Base-by-base conservation (phyloP, 768 basidiomycete species). In the Pisolithus albus region DNA sequence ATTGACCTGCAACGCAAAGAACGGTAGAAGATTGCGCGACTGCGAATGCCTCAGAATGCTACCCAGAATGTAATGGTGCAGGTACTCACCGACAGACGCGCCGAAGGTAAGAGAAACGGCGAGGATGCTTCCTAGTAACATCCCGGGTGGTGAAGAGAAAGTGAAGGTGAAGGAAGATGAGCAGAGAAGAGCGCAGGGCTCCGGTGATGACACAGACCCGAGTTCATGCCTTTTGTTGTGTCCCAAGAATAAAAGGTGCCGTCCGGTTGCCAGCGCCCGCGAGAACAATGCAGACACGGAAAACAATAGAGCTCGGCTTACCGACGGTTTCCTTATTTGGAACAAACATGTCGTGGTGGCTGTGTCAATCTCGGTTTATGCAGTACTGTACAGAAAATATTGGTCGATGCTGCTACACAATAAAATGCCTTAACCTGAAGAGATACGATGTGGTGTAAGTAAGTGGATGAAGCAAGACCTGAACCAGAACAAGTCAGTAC, bases 1-100 rank as follows among this genome's bases (percentile, higher is more conserved):
- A 91, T 85, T 92, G 88, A 59, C 88, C 88, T 65, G 88, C 85
- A 86, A 88, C 73, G 75, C 88, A 91, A 55, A 92, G 74, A 51
- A 90, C 81, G 61, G 74, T 71, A 53, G 72, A 65, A 58, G 77
- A 74, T 66, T 83, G 81, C 53, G 83, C 82, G 63, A 73, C 79
- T 82, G 28, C 49, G 23, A 34, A 36, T 3, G 10, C 28, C 40
- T 60, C 4, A 59, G 50, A 26, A 7, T 43, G 52, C 5, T 15
- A 13, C 30, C 19, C 15, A 3, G 21, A 39, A 40, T 8, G 28
- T 6, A 44, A 5, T 2, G 18, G 26, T 44, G n/a, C 49, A 15
- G 9, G 7, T 32, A 40, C 72, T 65, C 55, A 74, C 74, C 73
- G 47, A 62, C 68, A 56, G 68, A 69, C 57, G 70, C 64, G 66